phyloP scores from a whole-genome alignment of 441 rosid species.

The Pelargonium australe region DNA sequence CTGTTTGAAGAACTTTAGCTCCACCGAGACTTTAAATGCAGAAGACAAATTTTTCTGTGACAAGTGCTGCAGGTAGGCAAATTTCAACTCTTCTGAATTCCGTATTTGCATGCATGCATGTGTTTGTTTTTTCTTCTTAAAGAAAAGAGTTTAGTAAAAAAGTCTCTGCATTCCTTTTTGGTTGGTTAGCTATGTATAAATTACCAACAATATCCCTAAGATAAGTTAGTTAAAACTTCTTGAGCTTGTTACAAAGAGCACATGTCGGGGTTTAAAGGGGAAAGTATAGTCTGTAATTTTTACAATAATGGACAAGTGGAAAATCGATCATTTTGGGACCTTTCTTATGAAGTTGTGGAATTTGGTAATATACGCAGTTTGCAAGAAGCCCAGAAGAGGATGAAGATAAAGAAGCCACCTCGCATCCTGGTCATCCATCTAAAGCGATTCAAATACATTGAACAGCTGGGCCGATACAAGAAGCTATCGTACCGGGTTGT shows the following conservation, averaged over 20 bases:
- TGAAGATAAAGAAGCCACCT: conserved; percentile 94
- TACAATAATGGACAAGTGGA: too few species aligned
- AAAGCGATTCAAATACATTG: conserved; percentile 83
- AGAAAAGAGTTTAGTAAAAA: too few species aligned
- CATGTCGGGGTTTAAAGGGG: too few species aligned
- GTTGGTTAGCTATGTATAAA: too few species aligned
- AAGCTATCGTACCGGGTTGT: conserved; percentile 80
- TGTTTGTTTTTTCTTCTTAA: neutral
- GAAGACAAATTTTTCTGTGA: conserved; percentile 96
- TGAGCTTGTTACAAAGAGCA: too few species aligned
- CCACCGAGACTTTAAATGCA: conserved; percentile 89
- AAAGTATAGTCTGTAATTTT: too few species aligned
- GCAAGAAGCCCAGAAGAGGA: conserved; percentile 94
- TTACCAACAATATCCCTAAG: too few species aligned
- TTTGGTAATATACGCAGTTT: conserved; percentile 40
- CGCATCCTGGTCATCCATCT: conserved; percentile 77
- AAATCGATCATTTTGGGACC: too few species aligned
- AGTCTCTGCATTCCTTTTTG: too few species aligned
- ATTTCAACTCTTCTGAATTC: neutral
- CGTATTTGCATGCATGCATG: conserved; percentile 6
- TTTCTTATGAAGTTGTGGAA: neutral
- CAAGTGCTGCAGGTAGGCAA: conserved; percentile 86
- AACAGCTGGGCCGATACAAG: conserved; percentile 83
- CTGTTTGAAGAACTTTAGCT: conserved; percentile 92
- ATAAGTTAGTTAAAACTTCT: too few species aligned